Conservation (phyloP, 768 basidiomycete species). For the Boletus fagicola region DNA sequence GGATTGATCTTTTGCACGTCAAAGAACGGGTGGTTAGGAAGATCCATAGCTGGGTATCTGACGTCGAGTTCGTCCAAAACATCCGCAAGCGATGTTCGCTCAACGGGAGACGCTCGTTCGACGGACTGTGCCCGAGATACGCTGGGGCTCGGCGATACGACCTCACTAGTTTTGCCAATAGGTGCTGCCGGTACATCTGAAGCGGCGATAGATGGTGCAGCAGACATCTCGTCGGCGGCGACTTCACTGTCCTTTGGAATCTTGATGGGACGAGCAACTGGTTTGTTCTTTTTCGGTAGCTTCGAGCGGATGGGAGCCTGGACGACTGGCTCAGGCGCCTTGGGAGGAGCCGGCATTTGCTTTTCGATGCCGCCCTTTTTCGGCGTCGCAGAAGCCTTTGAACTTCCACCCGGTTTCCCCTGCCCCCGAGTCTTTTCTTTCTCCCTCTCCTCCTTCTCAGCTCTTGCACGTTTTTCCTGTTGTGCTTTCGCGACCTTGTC, state of each 20-base stretch:
- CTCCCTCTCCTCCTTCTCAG: conserved; percentile 31
- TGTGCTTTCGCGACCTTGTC: conserved; percentile 36
- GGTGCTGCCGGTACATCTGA: conserved; percentile 48
- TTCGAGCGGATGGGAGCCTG: conserved; percentile 79
- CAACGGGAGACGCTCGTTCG: conserved; percentile 46
- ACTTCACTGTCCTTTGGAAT: conserved; percentile 59
- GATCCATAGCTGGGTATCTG: conserved; percentile 59
- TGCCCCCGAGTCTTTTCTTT: conserved; percentile 32
- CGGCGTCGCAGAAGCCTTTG: conserved; percentile 19
- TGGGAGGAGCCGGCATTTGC: conserved; percentile 17
- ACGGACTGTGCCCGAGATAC: conserved; percentile 62
- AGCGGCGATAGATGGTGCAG: conserved; percentile 42
- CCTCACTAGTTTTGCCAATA: conserved; percentile 30
- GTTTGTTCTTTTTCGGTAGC: conserved; percentile 82
- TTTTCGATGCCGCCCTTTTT: conserved; percentile 24
- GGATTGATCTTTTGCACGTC: conserved; percentile 68
- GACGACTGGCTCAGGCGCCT: conserved; percentile 36
- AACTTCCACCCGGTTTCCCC: conserved; percentile 22
- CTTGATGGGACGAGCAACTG: conserved; percentile 54
- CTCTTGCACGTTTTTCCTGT: conserved; percentile 29
- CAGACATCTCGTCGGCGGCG: conserved; percentile 41
- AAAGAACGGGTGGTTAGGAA: conserved; percentile 73
- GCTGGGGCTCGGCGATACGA: conserved; percentile 47
- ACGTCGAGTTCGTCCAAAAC: conserved; percentile 67
- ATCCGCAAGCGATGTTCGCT: conserved; percentile 54